These are phyloP conservation scores for Jamesozyma spencerorum DNA, from an alignment of 805 yeast species.

Conservation along the genomic window DNA sequence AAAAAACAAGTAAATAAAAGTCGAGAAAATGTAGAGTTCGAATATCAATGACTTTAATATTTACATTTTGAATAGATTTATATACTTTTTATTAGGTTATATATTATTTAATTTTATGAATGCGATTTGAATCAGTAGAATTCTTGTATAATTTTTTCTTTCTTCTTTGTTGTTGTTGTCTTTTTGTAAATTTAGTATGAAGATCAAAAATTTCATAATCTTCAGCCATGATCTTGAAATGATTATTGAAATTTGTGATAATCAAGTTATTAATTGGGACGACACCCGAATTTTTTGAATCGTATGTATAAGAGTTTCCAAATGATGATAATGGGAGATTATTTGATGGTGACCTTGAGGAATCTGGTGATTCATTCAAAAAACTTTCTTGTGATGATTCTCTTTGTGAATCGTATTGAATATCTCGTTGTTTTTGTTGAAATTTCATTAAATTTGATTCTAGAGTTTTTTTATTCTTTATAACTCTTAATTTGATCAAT, in stretches of 20 bases:
- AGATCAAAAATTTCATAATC: conserved; percentile 24
- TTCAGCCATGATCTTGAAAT: conserved; percentile 24
- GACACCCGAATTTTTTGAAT: neutral
- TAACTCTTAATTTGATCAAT: conserved; percentile 16
- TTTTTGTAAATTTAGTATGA: conserved; percentile 4
- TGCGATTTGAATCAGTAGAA: neutral
- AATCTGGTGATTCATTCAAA: conserved; percentile 4
- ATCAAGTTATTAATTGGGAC: conserved; percentile 10
- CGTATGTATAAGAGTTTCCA: neutral
- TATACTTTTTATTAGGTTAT: too few species aligned
- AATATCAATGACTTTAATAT: too few species aligned
- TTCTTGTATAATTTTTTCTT: neutral
- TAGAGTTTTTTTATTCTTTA: conserved; percentile 12
- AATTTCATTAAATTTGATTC: conserved; percentile 8
- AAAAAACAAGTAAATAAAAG: too few species aligned
- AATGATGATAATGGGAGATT: neutral
- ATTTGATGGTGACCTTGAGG: conserved; percentile 6
- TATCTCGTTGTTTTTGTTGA: neutral
- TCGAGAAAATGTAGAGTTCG: too few species aligned
- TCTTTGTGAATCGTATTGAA: neutral
- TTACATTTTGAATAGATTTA: too few species aligned
- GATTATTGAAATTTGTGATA: conserved; percentile 20
- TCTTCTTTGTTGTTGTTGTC: neutral
- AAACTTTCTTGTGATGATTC: conserved; percentile 4
- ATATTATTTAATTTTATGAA: conserved; percentile 2